phyloP scores from a whole-genome alignment of 345 rosid species.

The Isatis tinctoria region DNA sequence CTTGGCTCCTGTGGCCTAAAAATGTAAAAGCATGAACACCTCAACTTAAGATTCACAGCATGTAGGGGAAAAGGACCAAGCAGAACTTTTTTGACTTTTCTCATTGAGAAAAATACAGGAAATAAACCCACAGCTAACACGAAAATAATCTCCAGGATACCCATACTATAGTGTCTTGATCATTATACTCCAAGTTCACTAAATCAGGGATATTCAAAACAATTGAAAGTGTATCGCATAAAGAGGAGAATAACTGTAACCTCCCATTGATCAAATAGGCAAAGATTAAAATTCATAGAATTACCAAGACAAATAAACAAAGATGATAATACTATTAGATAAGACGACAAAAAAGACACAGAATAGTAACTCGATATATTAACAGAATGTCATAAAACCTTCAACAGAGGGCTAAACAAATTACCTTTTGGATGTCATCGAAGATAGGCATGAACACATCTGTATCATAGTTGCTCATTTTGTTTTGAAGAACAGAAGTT shows the following conservation, averaged over 20 bases:
- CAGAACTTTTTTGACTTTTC: not conserved
- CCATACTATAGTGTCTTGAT: not conserved
- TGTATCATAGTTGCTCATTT: constrained; percentile 93
- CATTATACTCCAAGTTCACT: not conserved
- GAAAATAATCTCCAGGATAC: not conserved
- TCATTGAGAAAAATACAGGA: not conserved
- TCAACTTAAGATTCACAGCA: constrained; percentile 4
- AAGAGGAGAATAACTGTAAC: not conserved
- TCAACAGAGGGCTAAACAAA: not conserved
- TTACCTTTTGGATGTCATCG: constrained; percentile 70
- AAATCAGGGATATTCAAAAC: not conserved
- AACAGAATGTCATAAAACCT: not conserved
- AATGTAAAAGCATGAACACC: constrained; percentile 4
- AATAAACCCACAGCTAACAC: not conserved
- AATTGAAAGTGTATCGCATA: not conserved
- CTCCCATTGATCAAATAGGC: not conserved
- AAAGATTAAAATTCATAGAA: constrained; percentile 3
- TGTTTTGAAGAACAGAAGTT: constrained; percentile 74
- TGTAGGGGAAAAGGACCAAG: constrained; percentile 4
- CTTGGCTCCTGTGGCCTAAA: constrained; percentile 74
- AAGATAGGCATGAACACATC: constrained; percentile 82
- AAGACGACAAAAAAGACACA: not conserved
- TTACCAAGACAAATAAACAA: constrained; percentile 3
- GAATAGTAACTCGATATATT: not conserved
- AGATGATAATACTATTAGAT: not conserved